Base-by-base conservation (phyloP, 306 rosid genomes). In the Gleditsia sinensis region DNA sequence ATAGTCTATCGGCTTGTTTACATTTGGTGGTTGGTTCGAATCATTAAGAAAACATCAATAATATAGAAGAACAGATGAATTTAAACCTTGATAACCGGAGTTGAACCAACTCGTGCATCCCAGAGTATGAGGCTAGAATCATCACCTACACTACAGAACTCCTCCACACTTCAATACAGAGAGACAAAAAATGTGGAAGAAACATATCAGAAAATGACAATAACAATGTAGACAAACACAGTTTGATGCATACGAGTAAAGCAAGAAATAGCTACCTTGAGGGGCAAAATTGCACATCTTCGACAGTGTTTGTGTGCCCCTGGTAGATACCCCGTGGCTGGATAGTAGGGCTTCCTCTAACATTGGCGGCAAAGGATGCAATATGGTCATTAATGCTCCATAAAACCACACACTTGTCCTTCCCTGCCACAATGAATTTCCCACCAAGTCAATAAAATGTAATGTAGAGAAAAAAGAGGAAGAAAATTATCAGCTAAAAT, bases 141-240 rank as follows among this genome's bases (percentile, higher is more conserved):
- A 13, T 60, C 67, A 6, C 67, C 67, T 9, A 34, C 67, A 12
- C 67, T 60, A 0, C 67, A 60, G 27, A 60, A 60, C 67, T 60
- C 67, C 4, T 60, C 27, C 4, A 46, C 3, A 10, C 67, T 60
- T 32, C 45, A 3, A 33, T 6, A 13, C 17, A 12, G 17, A 43
- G 2, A 43, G 0, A 48, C 2, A 48, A 17, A 49, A 48, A 4
- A 17, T 48, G 37, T 13, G 7, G 17, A n/a, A 1, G 1, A 27
- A 5, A 56, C 58, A 63, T 50, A 58, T 58, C 14, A 17, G 45
- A n/a, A 7, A 13, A 58, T 12, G 12, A n/a, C 12, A 2, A 1
- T 45, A 14, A 3, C 14, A 34, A 34, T 6, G 7, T 0, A 34
- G n/a, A n/a, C n/a, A n/a, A n/a, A n/a, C n/a, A n/a, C n/a, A n/a